Conservation (phyloP, 768 basidiomycete genomes). For the Mycena vulgaris region DNA sequence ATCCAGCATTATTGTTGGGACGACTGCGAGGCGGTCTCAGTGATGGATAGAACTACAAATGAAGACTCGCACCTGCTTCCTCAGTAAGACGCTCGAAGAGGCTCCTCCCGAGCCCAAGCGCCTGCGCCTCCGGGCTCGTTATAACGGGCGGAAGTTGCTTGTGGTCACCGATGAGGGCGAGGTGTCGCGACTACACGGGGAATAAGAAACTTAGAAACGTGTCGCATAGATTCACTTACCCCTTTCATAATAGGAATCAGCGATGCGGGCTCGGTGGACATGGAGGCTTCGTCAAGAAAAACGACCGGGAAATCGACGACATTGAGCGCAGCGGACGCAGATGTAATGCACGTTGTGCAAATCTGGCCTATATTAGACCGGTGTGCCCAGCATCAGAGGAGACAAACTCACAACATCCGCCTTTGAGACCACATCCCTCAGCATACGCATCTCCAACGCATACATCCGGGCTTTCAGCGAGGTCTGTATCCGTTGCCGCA, state of each 20-base stretch:
- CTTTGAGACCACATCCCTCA: slow-evolving; percentile 71
- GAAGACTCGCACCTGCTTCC: slow-evolving; percentile 75
- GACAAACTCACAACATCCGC: slow-evolving; percentile 75
- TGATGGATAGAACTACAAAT: slow-evolving; percentile 1
- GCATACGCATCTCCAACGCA: slow-evolving; percentile 73
- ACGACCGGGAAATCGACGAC: slow-evolving; percentile 93
- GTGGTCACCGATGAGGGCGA: slow-evolving; percentile 96
- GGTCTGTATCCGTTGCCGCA: slow-evolving; percentile 45
- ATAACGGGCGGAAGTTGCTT: slow-evolving; percentile 96
- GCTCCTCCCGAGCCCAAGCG: slow-evolving; percentile 82
- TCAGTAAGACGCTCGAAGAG: slow-evolving; percentile 93
- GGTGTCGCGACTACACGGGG: slow-evolving; percentile 75
- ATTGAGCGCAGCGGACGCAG: slow-evolving; percentile 75
- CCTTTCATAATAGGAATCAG: slow-evolving; percentile 96
- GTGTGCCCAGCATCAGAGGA: slow-evolving; percentile 15
- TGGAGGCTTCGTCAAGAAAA: slow-evolving; percentile 95
- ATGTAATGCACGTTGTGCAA: slow-evolving; percentile 90
- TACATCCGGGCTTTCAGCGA: slow-evolving; percentile 62
- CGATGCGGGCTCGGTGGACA: slow-evolving; percentile 95
- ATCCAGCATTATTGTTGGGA: slow-evolving; percentile 94
- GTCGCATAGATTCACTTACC: slow-evolving; percentile 63
- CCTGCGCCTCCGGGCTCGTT: slow-evolving; percentile 79
- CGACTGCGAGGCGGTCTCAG: slow-evolving; percentile 58
- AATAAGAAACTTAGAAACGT: slow-evolving; percentile 19
- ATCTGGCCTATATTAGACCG: slow-evolving; percentile 61